Evolutionary conservation across 208 protist genomes (phyloP), one percentile per base, ranked within the genome.

Genomic region (Sergeia podlipaevii): DNA sequence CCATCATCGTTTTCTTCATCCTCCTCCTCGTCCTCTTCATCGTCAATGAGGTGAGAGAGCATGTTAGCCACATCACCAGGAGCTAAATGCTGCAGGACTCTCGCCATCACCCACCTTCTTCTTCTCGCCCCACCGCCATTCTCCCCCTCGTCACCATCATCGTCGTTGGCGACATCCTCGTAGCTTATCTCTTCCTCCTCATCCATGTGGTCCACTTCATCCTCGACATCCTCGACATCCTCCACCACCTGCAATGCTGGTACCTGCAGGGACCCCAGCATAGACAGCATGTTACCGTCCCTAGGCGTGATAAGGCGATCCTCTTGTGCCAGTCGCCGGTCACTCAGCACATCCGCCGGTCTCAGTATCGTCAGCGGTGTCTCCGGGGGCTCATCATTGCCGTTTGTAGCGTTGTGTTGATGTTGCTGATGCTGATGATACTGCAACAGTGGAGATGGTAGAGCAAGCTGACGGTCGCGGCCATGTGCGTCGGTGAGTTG

Each of bases 271-370:
- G 29, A 33, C 53, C 34, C 10, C 54, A 30, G 17, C 45, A 11
- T 23, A 13, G 50, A 21, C 24, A 60, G 38, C 53, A 15, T 33
- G 2, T 15, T n/a, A 42, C 18, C 11, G 27, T 33, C 17, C 41
- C 7, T 45, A 26, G 53, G 53, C 28, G 53, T 60, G 39, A 38
- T 30, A 7, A 60, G 17, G 7, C 42, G 53, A 29, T 60, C 53
- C 27, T 60, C 53, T 42, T 27, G 21, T 18, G 29, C 41, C 1
- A 47, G 20, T n/a, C n/a, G n/a, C n/a, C n/a, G n/a, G n/a, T n/a
- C n/a, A n/a, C n/a, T n/a, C n/a, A n/a, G n/a, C n/a, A n/a, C n/a
- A n/a, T n/a, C n/a, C n/a, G n/a, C n/a, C n/a, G n/a, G n/a, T n/a
- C n/a, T n/a, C n/a, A n/a, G n/a, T n/a, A n/a, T n/a, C 51, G 18